Conservation (phyloP, 1,139 yeast genomes). For the Kluyveromyces sp. region DNA sequence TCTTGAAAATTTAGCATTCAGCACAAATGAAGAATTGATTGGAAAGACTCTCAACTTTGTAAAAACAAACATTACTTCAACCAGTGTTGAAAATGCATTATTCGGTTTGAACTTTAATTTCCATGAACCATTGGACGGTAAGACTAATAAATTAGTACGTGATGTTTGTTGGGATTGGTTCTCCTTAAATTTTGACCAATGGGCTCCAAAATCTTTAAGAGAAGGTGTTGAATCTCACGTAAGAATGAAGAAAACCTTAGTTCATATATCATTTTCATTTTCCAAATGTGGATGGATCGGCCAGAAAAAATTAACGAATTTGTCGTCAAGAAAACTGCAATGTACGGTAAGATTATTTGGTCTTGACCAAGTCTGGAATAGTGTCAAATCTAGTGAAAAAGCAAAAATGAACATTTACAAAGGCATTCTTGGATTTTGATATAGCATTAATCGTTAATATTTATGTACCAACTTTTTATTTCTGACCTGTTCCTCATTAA, state of each 20-base stretch:
- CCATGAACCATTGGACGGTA: constrained; percentile 5
- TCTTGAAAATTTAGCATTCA: constrained; percentile 45
- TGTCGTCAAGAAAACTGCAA: constrained; percentile 29
- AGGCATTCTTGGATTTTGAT: constrained; percentile 11
- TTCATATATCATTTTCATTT: constrained; percentile 37
- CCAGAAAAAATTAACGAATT: constrained; percentile 31
- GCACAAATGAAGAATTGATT: constrained; percentile 38
- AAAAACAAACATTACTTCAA: constrained; percentile 45
- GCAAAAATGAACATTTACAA: constrained; percentile 11
- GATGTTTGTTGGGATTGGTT: constrained; percentile 48
- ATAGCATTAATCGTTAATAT: neutral
- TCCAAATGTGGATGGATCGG: constrained; percentile 37
- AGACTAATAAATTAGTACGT: constrained; percentile 15
- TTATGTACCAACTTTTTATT: too few species aligned
- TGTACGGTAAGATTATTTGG: constrained; percentile 14
- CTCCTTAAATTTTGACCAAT: constrained; percentile 40
- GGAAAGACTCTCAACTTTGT: constrained; percentile 49
- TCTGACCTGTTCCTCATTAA: too few species aligned
- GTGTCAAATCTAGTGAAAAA: constrained; percentile 10
- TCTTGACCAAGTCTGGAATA: constrained; percentile 12
- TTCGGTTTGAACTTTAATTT: constrained; percentile 40
- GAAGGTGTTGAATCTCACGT: constrained; percentile 36
- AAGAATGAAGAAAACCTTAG: constrained; percentile 36
- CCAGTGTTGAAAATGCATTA: constrained; percentile 46
- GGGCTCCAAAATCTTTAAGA: constrained; percentile 40